Evolutionary conservation across 768 basidiomycete species (phyloP).

Genomic region (Suillus brevipes): DNA sequence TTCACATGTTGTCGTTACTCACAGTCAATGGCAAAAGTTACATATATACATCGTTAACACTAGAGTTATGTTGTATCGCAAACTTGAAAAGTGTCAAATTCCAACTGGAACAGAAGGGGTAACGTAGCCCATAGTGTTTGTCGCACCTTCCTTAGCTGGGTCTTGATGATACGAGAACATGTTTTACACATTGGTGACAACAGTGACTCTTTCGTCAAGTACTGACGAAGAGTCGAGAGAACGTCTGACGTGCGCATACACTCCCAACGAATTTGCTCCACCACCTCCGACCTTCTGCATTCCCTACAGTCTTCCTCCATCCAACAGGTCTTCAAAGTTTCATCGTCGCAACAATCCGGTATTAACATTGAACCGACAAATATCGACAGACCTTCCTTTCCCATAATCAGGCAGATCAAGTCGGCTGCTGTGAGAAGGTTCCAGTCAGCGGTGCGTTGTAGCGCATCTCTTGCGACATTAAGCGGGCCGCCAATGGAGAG

Average conservation of each 20-base stretch:
- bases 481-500: too few relatives aligned
- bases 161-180: background rate
- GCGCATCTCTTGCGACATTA: too few relatives aligned
- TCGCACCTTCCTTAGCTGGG: background rate
- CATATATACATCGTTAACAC: too few relatives aligned
- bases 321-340: background rate
- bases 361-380: background rate
- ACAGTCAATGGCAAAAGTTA: too few relatives aligned
- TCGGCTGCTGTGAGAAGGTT: too few relatives aligned
- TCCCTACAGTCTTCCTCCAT: background rate
- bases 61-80: background rate
- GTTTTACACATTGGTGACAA: background rate
- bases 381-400: background rate
- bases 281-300: background rate
- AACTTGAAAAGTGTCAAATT: background rate
- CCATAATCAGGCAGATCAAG: background rate
- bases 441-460: too few relatives aligned
- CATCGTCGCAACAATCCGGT: background rate
- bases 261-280: background rate
- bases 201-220: background rate
- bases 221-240: background rate
- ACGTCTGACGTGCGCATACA: background rate
- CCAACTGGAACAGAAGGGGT: background rate
- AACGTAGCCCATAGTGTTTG: background rate
- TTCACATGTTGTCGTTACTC: too few relatives aligned